Evolutionary conservation across 176 grass and related monocot species (phyloP).

Genomic region (Oryza officinalis): DNA sequence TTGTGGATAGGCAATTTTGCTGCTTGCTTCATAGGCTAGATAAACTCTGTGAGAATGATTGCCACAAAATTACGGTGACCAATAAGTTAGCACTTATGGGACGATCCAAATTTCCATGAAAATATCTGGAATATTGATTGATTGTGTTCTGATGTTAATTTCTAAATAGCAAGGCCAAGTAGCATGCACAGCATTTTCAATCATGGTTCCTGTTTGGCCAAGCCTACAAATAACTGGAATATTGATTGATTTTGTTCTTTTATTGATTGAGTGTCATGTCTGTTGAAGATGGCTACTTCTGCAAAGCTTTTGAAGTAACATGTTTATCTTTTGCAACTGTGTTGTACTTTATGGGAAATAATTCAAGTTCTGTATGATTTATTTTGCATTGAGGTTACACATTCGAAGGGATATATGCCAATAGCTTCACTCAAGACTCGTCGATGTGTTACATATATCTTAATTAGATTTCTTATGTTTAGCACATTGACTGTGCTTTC

Average conservation of each 20-base stretch:
- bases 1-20: not conserved
- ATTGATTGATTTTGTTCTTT: not conserved
- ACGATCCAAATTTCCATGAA: not conserved
- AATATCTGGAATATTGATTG: not conserved
- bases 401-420: not conserved
- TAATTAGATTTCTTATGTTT: not conserved
- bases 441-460: not conserved
- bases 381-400: not conserved
- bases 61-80: not conserved
- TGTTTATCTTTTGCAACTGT: not conserved
- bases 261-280: not conserved
- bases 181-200: not conserved
- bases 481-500: constrained; percentile 1
- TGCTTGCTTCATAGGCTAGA: not conserved
- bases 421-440: not conserved
- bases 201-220: not conserved
- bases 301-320: not conserved
- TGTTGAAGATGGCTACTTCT: not conserved
- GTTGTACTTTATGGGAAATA: not conserved
- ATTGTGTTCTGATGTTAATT: not conserved
- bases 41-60: not conserved
- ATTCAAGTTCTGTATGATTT: not conserved
- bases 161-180: not conserved
- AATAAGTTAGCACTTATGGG: not conserved
- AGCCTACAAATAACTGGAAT: not conserved